These are phyloP conservation scores for Tolypocladium pustulatum DNA, from an alignment of 2,329 filamentous ascomycete genomes.

Conservation along the genomic window DNA sequence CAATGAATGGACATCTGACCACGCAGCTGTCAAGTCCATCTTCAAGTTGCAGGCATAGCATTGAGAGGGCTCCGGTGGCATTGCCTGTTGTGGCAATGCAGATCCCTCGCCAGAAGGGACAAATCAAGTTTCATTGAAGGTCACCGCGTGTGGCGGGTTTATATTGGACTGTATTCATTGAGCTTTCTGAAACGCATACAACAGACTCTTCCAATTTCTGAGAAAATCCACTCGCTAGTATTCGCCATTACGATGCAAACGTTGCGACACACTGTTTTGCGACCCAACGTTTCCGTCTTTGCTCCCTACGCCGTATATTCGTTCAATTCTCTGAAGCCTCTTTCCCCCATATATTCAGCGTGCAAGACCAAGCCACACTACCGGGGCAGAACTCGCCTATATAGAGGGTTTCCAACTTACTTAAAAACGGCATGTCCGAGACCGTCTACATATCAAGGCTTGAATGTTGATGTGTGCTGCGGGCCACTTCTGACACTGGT, in stretches of 20 bases:
- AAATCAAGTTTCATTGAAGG: no score
- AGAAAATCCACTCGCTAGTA: no score
- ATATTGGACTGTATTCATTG: neutral
- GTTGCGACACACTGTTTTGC: neutral
- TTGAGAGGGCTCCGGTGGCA: neutral
- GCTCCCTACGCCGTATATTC: neutral
- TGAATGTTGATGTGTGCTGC: no score
- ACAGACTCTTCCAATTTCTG: no score
- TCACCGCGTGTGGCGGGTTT: neutral
- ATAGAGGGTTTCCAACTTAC: no score
- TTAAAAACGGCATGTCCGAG: no score
- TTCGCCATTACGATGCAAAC: neutral
- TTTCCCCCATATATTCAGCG: no score
- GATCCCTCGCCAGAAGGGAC: neutral
- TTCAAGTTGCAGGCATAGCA: conserved; percentile 8
- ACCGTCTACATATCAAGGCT: no score
- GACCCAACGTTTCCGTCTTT: neutral
- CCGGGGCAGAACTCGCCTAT: no score
- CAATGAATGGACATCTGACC: conserved; percentile 30
- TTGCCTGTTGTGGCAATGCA: neutral
- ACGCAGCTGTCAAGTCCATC: conserved; percentile 17
- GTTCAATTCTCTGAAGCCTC: no score
- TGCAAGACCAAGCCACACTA: neutral
- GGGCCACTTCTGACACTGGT: no score
- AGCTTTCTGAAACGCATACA: no score